Base-by-base conservation (phyloP, 2,329 filamentous ascomycete genomes). In the Talaromyces marneffei region DNA sequence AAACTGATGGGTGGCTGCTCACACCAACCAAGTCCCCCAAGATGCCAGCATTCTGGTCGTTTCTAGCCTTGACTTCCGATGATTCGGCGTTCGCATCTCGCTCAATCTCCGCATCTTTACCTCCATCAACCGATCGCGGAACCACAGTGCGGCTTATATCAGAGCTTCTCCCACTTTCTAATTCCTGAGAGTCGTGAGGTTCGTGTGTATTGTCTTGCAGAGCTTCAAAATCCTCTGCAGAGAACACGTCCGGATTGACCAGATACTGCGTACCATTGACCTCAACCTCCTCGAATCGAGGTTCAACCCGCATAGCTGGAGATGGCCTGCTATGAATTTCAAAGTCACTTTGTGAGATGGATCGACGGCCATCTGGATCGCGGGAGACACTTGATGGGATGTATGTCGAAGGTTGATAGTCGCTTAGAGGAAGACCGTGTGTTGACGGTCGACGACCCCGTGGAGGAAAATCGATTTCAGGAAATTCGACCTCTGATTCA, bases 11-110 rank as follows among this genome's bases (percentile, higher is more conserved):
- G 60, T 71, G 66, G 9, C 64, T 61, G 12, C 65, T 66, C 54
- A 69, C 62, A n/a, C 67, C 69, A 23, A 62, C 64, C 50, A 71
- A 65, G 18, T 68, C 66, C 25, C 63, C 65, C n/a, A 68, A 59
- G 48, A 67, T 44, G 14, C 54, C 16, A 16, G 48, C 39, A 3
- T 56, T 50, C 37, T 68, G 46, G 33, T 59, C 57, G 9, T 46
- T 54, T 9, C 64, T 40, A 48, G 27, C 42, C 33, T 37, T 54
- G 37, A 3, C n/a, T 18, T 53, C 37, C n/a, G 31, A 18, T 12
- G 39, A 37, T 54, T 66, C 63, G n/a, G 62, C 57, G n/a, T 50
- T 62, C 20, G 60, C 29, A 37, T 68, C 65, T 44, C 35, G 67
- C n/a, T 68, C 65, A 48, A 66, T 61, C 14, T 67, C 66, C 12